These are phyloP conservation scores for Mortierella antarctica DNA, from an alignment of 192 early-diverging fungal genomes.

Conservation along the genomic window DNA sequence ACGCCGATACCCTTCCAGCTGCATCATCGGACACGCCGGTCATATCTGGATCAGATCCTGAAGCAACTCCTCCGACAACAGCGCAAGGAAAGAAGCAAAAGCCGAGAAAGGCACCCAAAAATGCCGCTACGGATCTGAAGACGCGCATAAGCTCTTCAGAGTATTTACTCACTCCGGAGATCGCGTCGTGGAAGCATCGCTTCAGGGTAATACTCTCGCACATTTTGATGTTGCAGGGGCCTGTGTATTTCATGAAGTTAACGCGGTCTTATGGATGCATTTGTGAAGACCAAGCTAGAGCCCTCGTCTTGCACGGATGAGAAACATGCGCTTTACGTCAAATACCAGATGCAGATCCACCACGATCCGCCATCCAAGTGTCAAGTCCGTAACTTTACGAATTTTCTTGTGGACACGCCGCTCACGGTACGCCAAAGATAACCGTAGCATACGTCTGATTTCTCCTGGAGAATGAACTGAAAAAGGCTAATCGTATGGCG, in stretches of 20 bases:
- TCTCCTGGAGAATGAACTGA: too few species aligned
- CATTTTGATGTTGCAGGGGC: neutral
- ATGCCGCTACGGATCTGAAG: conserved; percentile 30
- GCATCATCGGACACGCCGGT: neutral
- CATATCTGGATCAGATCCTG: too few species aligned
- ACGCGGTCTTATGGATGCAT: neutral
- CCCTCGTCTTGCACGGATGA: conserved; percentile 76
- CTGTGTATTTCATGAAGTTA: too few species aligned
- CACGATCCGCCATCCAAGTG: conserved; percentile 69
- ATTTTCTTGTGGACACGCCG: conserved; percentile 86
- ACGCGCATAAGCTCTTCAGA: conserved; percentile 43
- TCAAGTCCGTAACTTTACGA: conserved; percentile 54
- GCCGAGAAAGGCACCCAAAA: conserved; percentile 38
- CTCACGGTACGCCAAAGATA: conserved; percentile 55
- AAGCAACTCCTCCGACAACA: neutral
- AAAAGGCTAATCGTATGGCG: too few species aligned
- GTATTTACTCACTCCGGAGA: conserved; percentile 22
- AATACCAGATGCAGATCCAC: conserved; percentile 89
- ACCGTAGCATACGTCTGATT: too few species aligned
- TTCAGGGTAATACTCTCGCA: conserved; percentile 28
- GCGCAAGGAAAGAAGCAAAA: conserved; percentile 47
- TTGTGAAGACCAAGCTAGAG: conserved; percentile 65
- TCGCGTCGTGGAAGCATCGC: conserved; percentile 48
- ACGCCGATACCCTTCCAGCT: neutral
- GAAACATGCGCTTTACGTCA: conserved; percentile 79